Base-by-base conservation (phyloP, 1,139 yeast species). In the Blastobotrys illinoisensis region DNA sequence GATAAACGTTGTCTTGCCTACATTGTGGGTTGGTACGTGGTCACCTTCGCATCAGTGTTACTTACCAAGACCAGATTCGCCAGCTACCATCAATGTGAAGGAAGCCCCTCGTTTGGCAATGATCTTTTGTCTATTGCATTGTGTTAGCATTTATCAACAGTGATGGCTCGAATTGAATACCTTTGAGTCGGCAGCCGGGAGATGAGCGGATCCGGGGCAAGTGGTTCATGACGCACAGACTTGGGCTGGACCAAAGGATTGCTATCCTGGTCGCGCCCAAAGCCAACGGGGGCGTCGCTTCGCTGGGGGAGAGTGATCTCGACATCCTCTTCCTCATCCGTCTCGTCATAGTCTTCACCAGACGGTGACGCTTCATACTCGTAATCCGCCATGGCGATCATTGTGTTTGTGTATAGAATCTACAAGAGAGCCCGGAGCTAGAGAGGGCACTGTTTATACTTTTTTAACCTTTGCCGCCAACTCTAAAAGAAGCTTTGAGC, bases 51-150 rank as follows among this genome's bases (percentile, higher is more conserved):
- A 5, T 26, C 32, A 46, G n/a, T n/a, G 14, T n/a, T 6, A 19
- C 53, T 18, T 19, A 59, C 97, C 97, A 52, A 89, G 75, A 4
- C 97, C 97, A 54, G 91, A 83, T 71, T 89, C 97, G 63, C 97
- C 97, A 46, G 89, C 90, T 24, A 89, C 87, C 96, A 90, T 88
- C 61, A 90, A 63, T 47, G 95, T 89, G 75, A 89, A 87, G n/a
- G 83, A 79, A 56, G 91, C 87, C 40, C 96, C 96, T 63, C 82
- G 78, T 59, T 85, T 83, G 59, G 90, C 84, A 51, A 87, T 88
- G 61, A 86, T 83, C 68, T 85, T 86, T 71, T 85, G 86, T 70
- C 88, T 80, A 74, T 89, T n/a, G n/a, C n/a, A n/a, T n/a, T n/a
- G n/a, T n/a, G n/a, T n/a, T n/a, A n/a, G n/a, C n/a, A n/a, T n/a